Conservation (phyloP, 1,284 basidiomycete genomes). For the Exobasidium rhododendri region DNA sequence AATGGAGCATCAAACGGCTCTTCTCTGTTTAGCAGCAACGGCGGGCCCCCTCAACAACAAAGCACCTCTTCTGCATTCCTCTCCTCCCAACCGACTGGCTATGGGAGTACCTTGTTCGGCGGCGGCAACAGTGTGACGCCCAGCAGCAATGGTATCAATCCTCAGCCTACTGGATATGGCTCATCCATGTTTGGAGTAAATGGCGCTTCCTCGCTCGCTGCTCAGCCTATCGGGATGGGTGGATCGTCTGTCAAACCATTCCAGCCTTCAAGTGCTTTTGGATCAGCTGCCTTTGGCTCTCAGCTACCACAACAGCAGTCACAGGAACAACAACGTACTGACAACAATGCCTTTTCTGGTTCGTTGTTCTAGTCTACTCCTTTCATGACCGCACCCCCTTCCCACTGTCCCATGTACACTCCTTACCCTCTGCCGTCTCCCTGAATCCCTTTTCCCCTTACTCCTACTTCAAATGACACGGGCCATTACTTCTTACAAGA, state of each 20-base stretch:
- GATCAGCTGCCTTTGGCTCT: constrained; percentile 21
- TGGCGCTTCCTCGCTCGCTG: constrained; percentile 14
- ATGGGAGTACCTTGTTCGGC: background rate
- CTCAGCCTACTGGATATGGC: background rate
- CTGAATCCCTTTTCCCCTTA: no score
- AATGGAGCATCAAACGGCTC: background rate
- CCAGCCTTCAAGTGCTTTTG: constrained; percentile 46
- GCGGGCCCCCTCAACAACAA: no score
- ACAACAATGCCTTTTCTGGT: constrained; percentile 1
- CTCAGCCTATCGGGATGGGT: constrained; percentile 38
- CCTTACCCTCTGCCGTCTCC: background rate
- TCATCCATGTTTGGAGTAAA: background rate
- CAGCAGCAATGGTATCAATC: background rate
- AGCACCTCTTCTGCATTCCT: no score
- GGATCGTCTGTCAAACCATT: constrained; percentile 45
- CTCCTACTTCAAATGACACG: no score
- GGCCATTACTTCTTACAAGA: no score
- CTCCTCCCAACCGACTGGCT: no score
- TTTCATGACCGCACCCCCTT: no score
- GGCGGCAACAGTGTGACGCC: background rate
- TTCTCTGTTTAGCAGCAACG: background rate
- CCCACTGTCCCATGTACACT: no score
- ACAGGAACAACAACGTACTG: constrained; percentile 12
- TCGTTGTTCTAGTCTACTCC: background rate
- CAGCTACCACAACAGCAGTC: constrained; percentile 10